A percentile compares a stretch with the other conserved stretches of the same genome.
phyloP scores from a whole-genome alignment of 1,284 basidiomycete species.

The Ganoderma sp. region DNA sequence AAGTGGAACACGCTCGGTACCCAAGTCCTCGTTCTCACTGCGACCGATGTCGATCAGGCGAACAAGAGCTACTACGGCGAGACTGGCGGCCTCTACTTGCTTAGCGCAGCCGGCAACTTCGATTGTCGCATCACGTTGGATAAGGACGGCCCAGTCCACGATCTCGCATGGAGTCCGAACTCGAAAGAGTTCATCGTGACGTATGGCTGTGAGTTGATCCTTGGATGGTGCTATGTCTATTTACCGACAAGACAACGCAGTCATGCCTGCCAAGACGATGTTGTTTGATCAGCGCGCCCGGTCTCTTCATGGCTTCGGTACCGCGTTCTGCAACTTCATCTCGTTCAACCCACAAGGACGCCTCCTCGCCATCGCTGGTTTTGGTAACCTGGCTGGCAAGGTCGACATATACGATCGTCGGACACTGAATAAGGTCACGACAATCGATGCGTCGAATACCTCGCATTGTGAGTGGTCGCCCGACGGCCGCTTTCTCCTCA shows the following conservation, averaged over 20 bases:
- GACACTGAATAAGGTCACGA: slow-evolving; percentile 81
- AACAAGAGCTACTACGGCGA: slow-evolving; percentile 99
- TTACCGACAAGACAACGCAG: slow-evolving; percentile 45
- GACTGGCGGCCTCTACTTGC: slow-evolving; percentile 89
- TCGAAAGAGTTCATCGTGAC: slow-evolving; percentile 96
- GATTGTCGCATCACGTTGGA: slow-evolving; percentile 93
- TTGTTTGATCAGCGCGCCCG: slow-evolving; percentile 92
- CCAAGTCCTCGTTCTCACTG: slow-evolving; percentile 87
- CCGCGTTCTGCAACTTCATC: slow-evolving; percentile 89
- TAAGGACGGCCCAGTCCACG: slow-evolving; percentile 97
- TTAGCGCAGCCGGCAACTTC: slow-evolving; percentile 94
- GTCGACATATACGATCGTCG: slow-evolving; percentile 93
- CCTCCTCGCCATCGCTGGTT: slow-evolving; percentile 89
- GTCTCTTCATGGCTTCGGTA: slow-evolving; percentile 89
- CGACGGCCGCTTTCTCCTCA: slow-evolving; percentile 91
- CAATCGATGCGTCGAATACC: slow-evolving; percentile 93
- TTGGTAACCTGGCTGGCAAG: slow-evolving; percentile 95
- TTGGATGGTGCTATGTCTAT: not conserved
- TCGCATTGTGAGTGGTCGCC: slow-evolving; percentile 96
- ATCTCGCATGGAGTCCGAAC: slow-evolving; percentile 97
- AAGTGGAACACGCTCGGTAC: slow-evolving; percentile 97
- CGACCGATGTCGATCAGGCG: slow-evolving; percentile 96
- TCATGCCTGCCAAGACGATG: slow-evolving; percentile 94
- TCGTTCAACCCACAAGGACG: slow-evolving; percentile 95
- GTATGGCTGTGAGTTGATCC: slow-evolving; percentile 82